Evolutionary conservation across 345 rosid genomes (phyloP).

Genomic region (Boechera stricta): DNA sequence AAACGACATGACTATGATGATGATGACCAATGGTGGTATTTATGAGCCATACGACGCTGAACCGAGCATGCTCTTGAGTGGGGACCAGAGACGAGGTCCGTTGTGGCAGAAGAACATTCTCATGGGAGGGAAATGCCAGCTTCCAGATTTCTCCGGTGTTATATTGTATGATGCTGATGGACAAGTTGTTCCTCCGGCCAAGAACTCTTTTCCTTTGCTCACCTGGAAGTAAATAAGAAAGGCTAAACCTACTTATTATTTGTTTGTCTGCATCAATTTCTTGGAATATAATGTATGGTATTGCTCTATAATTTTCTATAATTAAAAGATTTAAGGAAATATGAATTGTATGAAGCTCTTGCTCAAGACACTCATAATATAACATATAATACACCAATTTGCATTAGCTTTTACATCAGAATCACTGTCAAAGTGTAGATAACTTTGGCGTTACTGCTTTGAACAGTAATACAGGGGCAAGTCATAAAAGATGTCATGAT

Average conservation of each 20-base stretch:
- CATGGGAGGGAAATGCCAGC: constrained; percentile 92
- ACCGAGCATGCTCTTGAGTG: constrained; percentile 45
- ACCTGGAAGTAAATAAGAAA: constrained; percentile 64
- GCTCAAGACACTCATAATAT: neutral
- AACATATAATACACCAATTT: neutral
- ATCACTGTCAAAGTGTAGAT: neutral
- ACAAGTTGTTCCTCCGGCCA: constrained; percentile 57
- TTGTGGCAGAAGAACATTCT: constrained; percentile 91
- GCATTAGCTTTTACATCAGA: constrained; percentile 23
- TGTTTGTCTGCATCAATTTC: constrained; percentile 31
- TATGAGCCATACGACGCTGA: constrained; percentile 37
- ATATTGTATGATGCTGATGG: constrained; percentile 79
- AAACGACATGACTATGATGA: constrained; percentile 40
- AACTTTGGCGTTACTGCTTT: constrained; percentile 10
- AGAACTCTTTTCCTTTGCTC: constrained; percentile 56
- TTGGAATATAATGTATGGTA: constrained; percentile 18
- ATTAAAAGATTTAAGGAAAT: neutral
- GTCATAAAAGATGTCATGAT: constrained; percentile 11
- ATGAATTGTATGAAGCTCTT: neutral
- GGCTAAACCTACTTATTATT: neutral
- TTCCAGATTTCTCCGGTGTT: constrained; percentile 90
- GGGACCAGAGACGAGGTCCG: constrained; percentile 50
- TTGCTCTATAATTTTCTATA: neutral
- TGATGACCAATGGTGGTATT: constrained; percentile 33
- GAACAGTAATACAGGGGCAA: constrained; percentile 10